These are phyloP conservation scores for Pythium sp. DNA, from an alignment of 352 stramenopile genomes.

Conservation along the genomic window DNA sequence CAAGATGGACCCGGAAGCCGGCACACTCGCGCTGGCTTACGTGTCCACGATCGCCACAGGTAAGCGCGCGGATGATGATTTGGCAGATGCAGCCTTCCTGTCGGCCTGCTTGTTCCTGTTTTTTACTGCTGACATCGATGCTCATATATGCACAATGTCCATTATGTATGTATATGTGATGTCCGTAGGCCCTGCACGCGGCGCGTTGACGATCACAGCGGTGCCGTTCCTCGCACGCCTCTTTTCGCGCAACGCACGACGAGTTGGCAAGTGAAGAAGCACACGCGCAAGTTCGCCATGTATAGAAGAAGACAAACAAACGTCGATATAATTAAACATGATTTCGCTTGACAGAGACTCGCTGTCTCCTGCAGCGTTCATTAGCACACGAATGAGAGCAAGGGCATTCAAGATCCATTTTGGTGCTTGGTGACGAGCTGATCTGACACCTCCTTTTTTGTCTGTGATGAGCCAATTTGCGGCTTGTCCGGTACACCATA, in stretches of 20 bases:
- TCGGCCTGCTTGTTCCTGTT: neutral
- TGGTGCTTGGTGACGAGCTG: constrained; percentile 4
- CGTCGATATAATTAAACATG: neutral
- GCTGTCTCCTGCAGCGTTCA: neutral
- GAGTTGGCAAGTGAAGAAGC: constrained; percentile 19
- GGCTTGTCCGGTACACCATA: neutral
- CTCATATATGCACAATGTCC: neutral
- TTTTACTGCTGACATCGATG: neutral
- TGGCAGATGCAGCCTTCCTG: neutral
- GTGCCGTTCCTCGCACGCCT: constrained; percentile 71
- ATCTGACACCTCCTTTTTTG: neutral
- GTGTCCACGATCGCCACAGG: constrained; percentile 89
- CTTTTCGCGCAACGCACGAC: constrained; percentile 35
- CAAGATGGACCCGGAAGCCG: constrained; percentile 64
- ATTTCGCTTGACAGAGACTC: neutral
- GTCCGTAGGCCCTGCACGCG: constrained; percentile 51
- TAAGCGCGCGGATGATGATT: constrained; percentile 7
- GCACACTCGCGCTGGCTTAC: constrained; percentile 84
- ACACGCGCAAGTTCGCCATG: neutral
- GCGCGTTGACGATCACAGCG: constrained; percentile 68
- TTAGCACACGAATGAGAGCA: neutral
- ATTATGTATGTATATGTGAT: neutral
- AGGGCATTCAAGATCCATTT: constrained; percentile 11
- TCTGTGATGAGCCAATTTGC: neutral
- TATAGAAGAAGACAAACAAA: neutral